These are phyloP conservation scores for Groenewaldozyma auringiensis DNA, from an alignment of 1,139 yeast genomes.

Conservation along the genomic window DNA sequence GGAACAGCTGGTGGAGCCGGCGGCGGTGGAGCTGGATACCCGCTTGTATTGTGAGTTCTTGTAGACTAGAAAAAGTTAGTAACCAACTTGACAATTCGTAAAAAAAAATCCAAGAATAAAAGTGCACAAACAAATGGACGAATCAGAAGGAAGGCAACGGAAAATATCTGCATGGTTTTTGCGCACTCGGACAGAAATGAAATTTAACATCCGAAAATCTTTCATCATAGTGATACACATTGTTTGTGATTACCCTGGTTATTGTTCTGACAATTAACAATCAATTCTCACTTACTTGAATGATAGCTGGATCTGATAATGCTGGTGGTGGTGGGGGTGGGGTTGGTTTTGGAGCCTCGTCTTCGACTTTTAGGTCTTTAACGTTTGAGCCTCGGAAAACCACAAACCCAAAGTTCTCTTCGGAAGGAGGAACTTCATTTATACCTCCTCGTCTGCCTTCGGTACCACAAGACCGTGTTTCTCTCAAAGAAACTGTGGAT, in stretches of 20 bases:
- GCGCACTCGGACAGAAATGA: constrained; percentile 26
- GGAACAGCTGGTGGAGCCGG: constrained; percentile 15
- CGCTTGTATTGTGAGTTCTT: no score
- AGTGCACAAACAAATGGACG: no score
- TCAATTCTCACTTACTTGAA: constrained; percentile 31
- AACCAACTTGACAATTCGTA: no score
- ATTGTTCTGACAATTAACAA: no score
- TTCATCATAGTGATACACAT: constrained; percentile 21
- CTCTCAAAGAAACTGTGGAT: constrained; percentile 78
- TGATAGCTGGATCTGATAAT: constrained; percentile 29
- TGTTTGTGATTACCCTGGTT: no score
- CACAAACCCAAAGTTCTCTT: constrained; percentile 67
- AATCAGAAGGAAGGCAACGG: constrained; percentile 42
- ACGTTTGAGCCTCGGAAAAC: constrained; percentile 92
- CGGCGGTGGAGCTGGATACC: no score
- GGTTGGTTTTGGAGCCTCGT: constrained; percentile 41
- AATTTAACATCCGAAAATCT: constrained; percentile 28
- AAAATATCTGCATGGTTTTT: constrained; percentile 30
- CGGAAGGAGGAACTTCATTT: constrained; percentile 67
- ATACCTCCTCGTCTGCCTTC: constrained; percentile 79
- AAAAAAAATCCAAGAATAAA: no score
- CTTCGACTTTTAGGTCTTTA: constrained; percentile 79
- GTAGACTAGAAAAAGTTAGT: no score
- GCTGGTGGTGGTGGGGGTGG: constrained; percentile 22
- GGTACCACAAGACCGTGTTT: constrained; percentile 84